These are phyloP conservation scores for Potentilla sterilis DNA, from an alignment of 306 rosid species.

Conservation along the genomic window DNA sequence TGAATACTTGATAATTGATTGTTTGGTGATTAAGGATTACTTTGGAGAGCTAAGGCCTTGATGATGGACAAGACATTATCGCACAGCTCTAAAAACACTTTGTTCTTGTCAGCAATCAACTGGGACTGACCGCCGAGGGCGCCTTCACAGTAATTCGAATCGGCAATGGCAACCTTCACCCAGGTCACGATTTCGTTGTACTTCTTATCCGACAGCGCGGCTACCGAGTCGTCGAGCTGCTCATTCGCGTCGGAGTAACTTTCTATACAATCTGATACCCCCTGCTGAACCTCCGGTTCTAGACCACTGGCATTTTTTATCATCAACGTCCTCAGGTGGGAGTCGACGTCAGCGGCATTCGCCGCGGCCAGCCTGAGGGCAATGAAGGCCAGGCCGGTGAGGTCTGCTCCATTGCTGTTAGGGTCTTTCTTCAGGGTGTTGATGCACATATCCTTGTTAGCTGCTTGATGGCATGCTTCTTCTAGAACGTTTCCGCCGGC, in stretches of 20 bases:
- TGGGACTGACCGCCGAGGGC: neutral
- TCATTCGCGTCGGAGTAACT: constrained; percentile 39
- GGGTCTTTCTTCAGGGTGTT: constrained; percentile 26
- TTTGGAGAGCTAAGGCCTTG: neutral
- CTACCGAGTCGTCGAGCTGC: constrained; percentile 38
- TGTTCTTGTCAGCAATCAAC: constrained; percentile 8
- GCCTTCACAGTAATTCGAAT: constrained; percentile 21
- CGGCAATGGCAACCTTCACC: constrained; percentile 30
- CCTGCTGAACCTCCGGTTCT: constrained; percentile 24
- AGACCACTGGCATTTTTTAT: neutral
- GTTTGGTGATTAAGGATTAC: neutral
- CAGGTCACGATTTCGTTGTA: constrained; percentile 25
- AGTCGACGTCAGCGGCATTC: constrained; percentile 36
- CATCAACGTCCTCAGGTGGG: constrained; percentile 21
- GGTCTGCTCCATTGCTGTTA: constrained; percentile 29
- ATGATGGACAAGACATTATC: constrained; percentile 32
- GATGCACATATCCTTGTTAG: constrained; percentile 25
- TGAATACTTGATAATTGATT: neutral
- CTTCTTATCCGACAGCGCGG: constrained; percentile 6
- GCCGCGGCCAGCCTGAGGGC: constrained; percentile 30
- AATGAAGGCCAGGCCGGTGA: constrained; percentile 30
- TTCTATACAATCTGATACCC: constrained; percentile 33
- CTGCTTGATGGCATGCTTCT: constrained; percentile 22
- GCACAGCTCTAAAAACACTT: constrained; percentile 24
- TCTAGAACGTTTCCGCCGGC: constrained; percentile 4